Conservation (phyloP, 495 filamentous ascomycete genomes). For the Penicillium fimorum region DNA sequence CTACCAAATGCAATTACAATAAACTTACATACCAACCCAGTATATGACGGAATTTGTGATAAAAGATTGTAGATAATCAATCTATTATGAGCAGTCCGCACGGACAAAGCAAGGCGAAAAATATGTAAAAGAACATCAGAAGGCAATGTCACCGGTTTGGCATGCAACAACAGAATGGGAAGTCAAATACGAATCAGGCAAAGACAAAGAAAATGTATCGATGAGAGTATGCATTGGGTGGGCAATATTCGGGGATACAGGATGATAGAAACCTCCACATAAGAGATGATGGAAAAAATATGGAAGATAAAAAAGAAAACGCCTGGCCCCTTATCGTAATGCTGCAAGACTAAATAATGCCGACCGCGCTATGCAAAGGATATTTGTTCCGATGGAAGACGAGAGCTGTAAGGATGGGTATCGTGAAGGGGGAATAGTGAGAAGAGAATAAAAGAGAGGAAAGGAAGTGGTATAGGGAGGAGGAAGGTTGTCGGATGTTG, state of each 20-base stretch:
- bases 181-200: conserved; percentile 6
- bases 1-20: neutral
- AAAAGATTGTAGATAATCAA: conserved; percentile 16
- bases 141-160: neutral
- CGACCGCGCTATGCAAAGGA: conserved; percentile 49
- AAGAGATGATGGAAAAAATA: conserved; percentile 15
- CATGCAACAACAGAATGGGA: neutral
- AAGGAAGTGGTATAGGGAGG: conserved; percentile 1
- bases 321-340: conserved; percentile 39
- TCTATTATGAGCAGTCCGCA: conserved; percentile 12
- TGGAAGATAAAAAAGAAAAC: conserved; percentile 32
- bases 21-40: neutral
- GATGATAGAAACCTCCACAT: conserved; percentile 5
- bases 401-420: conserved; percentile 31
- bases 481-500: conserved; percentile 5
- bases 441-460: conserved; percentile 13
- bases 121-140: conserved; percentile 7
- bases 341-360: conserved; percentile 40
- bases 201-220: conserved; percentile 12
- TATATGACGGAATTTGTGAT: neutral
- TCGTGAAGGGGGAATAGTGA: conserved; percentile 20
- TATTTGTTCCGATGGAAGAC: conserved; percentile 25
- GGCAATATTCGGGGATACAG: conserved; percentile 7
- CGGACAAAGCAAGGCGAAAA: conserved; percentile 4
- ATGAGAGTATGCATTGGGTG: conserved; percentile 8